These are phyloP conservation scores for Ampelomyces quisqualis DNA, from an alignment of 2,329 filamentous ascomycete genomes.

Conservation along the genomic window DNA sequence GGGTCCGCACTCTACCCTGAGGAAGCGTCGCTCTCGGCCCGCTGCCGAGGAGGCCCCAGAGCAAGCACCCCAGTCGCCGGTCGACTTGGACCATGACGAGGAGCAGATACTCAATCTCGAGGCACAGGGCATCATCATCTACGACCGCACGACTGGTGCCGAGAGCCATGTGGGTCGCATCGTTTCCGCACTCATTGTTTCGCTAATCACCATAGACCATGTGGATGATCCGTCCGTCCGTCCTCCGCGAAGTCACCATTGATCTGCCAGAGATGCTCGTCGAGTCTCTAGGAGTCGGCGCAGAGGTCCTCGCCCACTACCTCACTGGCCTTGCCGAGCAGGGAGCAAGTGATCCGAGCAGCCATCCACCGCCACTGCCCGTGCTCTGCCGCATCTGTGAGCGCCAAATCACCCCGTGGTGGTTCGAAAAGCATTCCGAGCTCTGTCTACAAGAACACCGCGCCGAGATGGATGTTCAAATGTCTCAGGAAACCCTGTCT, in stretches of 20 bases:
- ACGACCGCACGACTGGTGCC: conserved; percentile 80
- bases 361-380: conserved; percentile 76
- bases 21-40: conserved; percentile 31
- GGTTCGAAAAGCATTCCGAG: conserved; percentile 99
- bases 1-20: conserved; percentile 40
- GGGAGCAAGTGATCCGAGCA: conserved; percentile 70
- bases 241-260: conserved; percentile 89
- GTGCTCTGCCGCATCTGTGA: conserved; percentile 97
- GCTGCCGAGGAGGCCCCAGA: conserved; percentile 33
- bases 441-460: conserved; percentile 93
- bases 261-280: conserved; percentile 87
- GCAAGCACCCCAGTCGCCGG: conserved; percentile 32
- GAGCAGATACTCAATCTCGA: conserved; percentile 73
- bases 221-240: conserved; percentile 98
- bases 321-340: conserved; percentile 85
- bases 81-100: conserved; percentile 32
- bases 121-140: conserved; percentile 97
- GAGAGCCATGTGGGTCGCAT: conserved; percentile 77
- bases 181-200: neutral
- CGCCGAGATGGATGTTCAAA: conserved; percentile 96
- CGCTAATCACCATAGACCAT: conserved; percentile 68
- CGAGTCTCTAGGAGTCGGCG: conserved; percentile 89
- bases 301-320: conserved; percentile 91
- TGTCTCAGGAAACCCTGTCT: conserved; percentile 86
- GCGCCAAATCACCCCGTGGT: conserved; percentile 95